Evolutionary conservation across 1,284 basidiomycete genomes (phyloP).

Genomic region (Puccinia hordei): DNA sequence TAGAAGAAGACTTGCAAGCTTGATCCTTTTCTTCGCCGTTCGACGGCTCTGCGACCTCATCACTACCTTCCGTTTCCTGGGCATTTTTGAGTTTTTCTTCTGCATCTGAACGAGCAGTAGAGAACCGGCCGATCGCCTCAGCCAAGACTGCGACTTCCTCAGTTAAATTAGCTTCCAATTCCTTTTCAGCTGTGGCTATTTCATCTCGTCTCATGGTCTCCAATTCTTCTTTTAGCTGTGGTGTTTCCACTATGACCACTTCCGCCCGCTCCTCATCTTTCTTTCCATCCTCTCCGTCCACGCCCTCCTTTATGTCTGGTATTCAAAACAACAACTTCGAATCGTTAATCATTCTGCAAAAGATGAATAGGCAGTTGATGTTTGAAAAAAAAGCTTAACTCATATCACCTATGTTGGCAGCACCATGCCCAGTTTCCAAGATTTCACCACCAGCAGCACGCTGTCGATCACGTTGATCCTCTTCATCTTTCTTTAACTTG

Average conservation of each 20-base stretch:
- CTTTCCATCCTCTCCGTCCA: constrained; percentile 28
- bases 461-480: constrained; percentile 61
- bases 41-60: constrained; percentile 70
- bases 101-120: constrained; percentile 11
- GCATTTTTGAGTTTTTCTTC: constrained; percentile 56
- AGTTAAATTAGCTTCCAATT: constrained; percentile 24
- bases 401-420: constrained; percentile 37
- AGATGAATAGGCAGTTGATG: constrained; percentile 62
- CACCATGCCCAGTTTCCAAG: constrained; percentile 24
- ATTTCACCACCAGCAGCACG: constrained; percentile 52
- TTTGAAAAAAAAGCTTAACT: constrained; percentile 34
- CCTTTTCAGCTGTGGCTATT: constrained; percentile 12
- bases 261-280: constrained; percentile 29
- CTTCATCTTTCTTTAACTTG: constrained; percentile 77
- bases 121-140: constrained; percentile 24
- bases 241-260: neutral
- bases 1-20: constrained; percentile 63
- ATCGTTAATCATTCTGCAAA: constrained; percentile 57
- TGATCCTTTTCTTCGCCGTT: constrained; percentile 67
- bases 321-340: neutral
- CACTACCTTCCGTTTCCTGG: constrained; percentile 60
- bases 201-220: constrained; percentile 22
- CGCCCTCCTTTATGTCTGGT: constrained; percentile 27
- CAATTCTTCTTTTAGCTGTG: constrained; percentile 25
- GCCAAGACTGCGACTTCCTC: constrained; percentile 35